phyloP scores from a whole-genome alignment of 2,329 filamentous ascomycete genomes.

The Tympanopsis confertula region DNA sequence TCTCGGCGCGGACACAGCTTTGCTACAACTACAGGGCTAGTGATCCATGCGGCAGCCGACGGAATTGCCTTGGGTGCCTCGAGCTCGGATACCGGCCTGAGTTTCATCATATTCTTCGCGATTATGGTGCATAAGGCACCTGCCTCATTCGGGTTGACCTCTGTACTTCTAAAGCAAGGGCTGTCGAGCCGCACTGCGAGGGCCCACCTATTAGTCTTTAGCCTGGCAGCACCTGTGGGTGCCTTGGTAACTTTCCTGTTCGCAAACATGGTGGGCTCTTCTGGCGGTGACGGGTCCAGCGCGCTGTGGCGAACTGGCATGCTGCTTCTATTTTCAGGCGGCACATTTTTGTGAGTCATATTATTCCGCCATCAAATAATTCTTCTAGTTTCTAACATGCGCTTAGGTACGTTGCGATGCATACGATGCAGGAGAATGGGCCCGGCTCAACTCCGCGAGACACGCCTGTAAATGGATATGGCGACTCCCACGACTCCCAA shows the following conservation, averaged over 20 bases:
- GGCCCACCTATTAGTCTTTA: neutral
- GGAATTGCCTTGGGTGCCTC: conserved; percentile 1
- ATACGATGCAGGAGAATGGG: conserved; percentile 1
- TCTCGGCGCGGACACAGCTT: neutral
- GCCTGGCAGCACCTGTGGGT: neutral
- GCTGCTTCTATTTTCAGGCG: neutral
- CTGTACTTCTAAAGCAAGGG: neutral
- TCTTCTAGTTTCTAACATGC: neutral
- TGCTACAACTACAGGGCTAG: neutral
- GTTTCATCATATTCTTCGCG: neutral
- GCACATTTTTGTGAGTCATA: neutral
- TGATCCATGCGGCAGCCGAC: conserved; percentile 1
- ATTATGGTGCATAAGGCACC: conserved; percentile 1
- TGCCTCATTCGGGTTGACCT: neutral
- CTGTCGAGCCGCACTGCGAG: neutral
- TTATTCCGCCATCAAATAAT: neutral
- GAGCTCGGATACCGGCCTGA: neutral
- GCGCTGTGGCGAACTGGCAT: neutral
- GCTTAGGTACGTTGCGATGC: conserved; percentile 1
- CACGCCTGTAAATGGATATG: neutral
- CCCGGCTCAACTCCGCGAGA: neutral
- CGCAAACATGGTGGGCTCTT: neutral
- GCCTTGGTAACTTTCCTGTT: neutral
- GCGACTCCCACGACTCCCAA: neutral
- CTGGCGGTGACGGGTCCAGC: neutral